Conservation (phyloP, 768 basidiomycete genomes). For the Termitomyces sp. region DNA sequence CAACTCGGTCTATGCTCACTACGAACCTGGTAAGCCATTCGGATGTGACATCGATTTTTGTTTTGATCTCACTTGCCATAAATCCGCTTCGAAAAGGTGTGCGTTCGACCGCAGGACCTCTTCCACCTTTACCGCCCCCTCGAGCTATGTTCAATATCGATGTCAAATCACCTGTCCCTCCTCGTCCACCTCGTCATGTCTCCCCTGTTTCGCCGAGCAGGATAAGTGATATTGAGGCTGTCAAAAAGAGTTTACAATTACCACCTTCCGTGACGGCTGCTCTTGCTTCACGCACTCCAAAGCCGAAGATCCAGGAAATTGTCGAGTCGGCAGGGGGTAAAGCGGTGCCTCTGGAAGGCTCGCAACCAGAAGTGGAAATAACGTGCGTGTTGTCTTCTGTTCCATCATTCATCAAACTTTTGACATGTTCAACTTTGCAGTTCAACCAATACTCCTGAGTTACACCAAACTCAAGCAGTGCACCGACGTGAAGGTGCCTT, state of each 20-base stretch:
- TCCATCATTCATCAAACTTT: neutral
- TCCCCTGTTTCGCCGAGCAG: constrained; percentile 43
- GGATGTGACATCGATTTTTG: neutral
- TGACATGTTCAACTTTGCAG: constrained; percentile 9
- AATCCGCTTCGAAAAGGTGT: constrained; percentile 27
- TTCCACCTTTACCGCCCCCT: constrained; percentile 54
- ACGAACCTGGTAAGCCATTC: constrained; percentile 48
- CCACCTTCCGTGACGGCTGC: constrained; percentile 47
- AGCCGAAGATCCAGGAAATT: neutral
- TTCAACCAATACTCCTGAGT: constrained; percentile 6
- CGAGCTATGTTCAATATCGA: constrained; percentile 46
- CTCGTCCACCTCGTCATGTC: constrained; percentile 57
- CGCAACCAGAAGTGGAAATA: constrained; percentile 3
- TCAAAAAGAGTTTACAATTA: constrained; percentile 55
- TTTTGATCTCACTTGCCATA: constrained; percentile 12
- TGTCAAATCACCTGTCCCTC: constrained; percentile 40
- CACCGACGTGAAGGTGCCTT: constrained; percentile 66
- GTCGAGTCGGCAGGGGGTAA: constrained; percentile 5
- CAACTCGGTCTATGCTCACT: constrained; percentile 45
- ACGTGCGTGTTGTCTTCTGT: constrained; percentile 11
- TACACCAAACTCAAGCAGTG: constrained; percentile 20
- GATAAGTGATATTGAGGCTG: constrained; percentile 45
- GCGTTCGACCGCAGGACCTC: constrained; percentile 67
- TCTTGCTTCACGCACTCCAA: constrained; percentile 24
- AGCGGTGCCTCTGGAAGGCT: neutral